phyloP scores from a whole-genome alignment of 2,329 filamentous ascomycete species.

The Rutstroemia sp. region DNA sequence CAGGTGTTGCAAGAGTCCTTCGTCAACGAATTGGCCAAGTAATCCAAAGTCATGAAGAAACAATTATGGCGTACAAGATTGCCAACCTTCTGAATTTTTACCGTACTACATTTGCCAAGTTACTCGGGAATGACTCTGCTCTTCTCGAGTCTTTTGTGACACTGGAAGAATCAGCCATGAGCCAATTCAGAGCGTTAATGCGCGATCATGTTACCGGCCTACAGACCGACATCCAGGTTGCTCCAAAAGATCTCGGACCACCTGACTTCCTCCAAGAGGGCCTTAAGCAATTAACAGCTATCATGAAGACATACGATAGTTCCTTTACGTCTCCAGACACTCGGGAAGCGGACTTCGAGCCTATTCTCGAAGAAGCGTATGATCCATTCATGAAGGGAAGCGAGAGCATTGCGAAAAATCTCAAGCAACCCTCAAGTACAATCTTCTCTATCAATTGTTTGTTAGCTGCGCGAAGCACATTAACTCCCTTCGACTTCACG shows the following conservation, averaged over 20 bases:
- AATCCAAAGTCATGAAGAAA: conserved; percentile 86
- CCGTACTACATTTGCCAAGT: conserved; percentile 70
- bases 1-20: conserved; percentile 75
- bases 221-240: conserved; percentile 62
- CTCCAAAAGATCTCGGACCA: conserved; percentile 65
- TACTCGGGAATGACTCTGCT: conserved; percentile 62
- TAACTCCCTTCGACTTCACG: conserved; percentile 59
- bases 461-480: conserved; percentile 46
- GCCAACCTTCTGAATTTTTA: conserved; percentile 89
- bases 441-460: conserved; percentile 72
- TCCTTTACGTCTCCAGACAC: conserved; percentile 57
- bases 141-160: conserved; percentile 61
- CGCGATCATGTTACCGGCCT: conserved; percentile 71
- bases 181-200: conserved; percentile 75
- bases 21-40: conserved; percentile 86
- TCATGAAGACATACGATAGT: conserved; percentile 83
- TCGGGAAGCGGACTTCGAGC: conserved; percentile 62
- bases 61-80: conserved; percentile 80
- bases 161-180: conserved; percentile 69
- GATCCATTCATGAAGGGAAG: conserved; percentile 80
- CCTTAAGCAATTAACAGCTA: conserved; percentile 65
- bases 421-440: conserved; percentile 51
- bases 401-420: conserved; percentile 55
- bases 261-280: conserved; percentile 77
- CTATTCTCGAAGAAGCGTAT: conserved; percentile 69